These are phyloP conservation scores for Diaporthe sp. DNA, from an alignment of 2,329 filamentous ascomycete species.

Conservation along the genomic window DNA sequence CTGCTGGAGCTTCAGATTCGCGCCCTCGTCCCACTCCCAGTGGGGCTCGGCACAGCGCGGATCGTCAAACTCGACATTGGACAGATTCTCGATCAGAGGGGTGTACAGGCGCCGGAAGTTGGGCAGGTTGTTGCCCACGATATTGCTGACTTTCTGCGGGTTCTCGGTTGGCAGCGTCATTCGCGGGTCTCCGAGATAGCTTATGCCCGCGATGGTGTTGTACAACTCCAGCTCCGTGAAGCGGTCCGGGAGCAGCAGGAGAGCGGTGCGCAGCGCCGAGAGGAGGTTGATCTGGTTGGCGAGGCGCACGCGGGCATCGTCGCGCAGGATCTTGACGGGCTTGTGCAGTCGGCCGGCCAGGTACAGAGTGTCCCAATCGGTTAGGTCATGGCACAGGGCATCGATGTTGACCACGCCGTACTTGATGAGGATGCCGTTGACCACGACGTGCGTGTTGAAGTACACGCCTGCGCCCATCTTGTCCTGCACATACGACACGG, in stretches of 20 bases:
- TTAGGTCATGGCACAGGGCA: slow-evolving; percentile 88
- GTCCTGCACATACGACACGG: slow-evolving; percentile 89
- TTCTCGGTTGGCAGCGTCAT: slow-evolving; percentile 94
- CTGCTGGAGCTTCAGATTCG: slow-evolving; percentile 80
- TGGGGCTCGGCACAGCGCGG: slow-evolving; percentile 67
- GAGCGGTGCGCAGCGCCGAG: slow-evolving; percentile 89
- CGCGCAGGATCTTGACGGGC: slow-evolving; percentile 96
- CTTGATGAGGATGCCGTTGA: slow-evolving; percentile 97
- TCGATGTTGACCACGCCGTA: slow-evolving; percentile 97
- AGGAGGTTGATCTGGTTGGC: slow-evolving; percentile 97
- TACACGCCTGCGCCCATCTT: slow-evolving; percentile 93
- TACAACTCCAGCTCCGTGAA: slow-evolving; percentile 94
- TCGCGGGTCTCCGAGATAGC: slow-evolving; percentile 95
- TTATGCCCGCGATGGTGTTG: slow-evolving; percentile 90
- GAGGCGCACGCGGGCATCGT: slow-evolving; percentile 91
- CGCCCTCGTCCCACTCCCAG: slow-evolving; percentile 74
- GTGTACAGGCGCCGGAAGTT: slow-evolving; percentile 94
- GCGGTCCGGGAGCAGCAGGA: slow-evolving; percentile 84
- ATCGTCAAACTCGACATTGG: slow-evolving; percentile 86
- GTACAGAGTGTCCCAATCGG: slow-evolving; percentile 94
- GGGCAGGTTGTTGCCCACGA: slow-evolving; percentile 89
- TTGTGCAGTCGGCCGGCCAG: slow-evolving; percentile 97
- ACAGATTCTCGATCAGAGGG: slow-evolving; percentile 89
- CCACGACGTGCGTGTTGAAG: slow-evolving; percentile 95
- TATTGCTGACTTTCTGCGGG: slow-evolving; percentile 92